phyloP scores from a whole-genome alignment of 1,284 basidiomycete species.

The Megacollybia platyphylla region DNA sequence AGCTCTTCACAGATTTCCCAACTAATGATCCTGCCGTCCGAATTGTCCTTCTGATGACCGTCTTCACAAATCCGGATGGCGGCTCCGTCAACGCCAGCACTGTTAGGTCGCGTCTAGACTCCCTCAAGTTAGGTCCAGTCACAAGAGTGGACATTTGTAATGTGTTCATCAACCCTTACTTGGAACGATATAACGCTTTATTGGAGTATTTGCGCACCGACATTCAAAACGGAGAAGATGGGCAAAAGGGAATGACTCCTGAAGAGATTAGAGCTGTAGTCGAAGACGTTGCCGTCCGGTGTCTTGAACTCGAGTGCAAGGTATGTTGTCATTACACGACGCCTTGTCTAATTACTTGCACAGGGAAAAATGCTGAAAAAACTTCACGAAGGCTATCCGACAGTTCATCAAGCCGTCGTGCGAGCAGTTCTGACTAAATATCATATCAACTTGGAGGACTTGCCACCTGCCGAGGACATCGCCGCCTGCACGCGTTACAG shows the following conservation, averaged over 20 bases:
- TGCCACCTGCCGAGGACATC: slow-evolving; percentile 37
- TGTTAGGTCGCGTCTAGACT: slow-evolving; percentile 30
- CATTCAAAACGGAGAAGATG: background rate
- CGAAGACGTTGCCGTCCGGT: slow-evolving; percentile 39
- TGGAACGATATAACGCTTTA: slow-evolving; percentile 41
- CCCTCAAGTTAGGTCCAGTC: slow-evolving; percentile 38
- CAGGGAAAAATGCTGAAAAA: slow-evolving; percentile 56
- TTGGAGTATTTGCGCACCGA: slow-evolving; percentile 37
- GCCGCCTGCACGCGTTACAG: slow-evolving; percentile 26
- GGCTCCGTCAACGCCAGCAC: slow-evolving; percentile 25
- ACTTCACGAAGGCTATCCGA: slow-evolving; percentile 31
- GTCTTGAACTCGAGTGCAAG: slow-evolving; percentile 54
- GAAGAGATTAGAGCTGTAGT: slow-evolving; percentile 31
- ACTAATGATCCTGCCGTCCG: slow-evolving; percentile 37
- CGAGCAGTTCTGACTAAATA: slow-evolving; percentile 33
- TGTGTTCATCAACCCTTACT: slow-evolving; percentile 54
- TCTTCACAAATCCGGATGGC: slow-evolving; percentile 39
- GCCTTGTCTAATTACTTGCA: slow-evolving; percentile 3
- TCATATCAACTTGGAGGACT: slow-evolving; percentile 34
- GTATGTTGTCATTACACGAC: slow-evolving; percentile 17
- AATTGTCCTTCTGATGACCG: slow-evolving; percentile 51
- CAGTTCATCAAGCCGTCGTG: slow-evolving; percentile 27
- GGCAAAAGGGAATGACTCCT: slow-evolving; percentile 25
- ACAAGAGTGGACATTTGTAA: slow-evolving; percentile 45
- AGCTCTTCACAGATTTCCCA: slow-evolving; percentile 53